Conservation (phyloP, 768 basidiomycete genomes). For the Suillus brevipes region DNA sequence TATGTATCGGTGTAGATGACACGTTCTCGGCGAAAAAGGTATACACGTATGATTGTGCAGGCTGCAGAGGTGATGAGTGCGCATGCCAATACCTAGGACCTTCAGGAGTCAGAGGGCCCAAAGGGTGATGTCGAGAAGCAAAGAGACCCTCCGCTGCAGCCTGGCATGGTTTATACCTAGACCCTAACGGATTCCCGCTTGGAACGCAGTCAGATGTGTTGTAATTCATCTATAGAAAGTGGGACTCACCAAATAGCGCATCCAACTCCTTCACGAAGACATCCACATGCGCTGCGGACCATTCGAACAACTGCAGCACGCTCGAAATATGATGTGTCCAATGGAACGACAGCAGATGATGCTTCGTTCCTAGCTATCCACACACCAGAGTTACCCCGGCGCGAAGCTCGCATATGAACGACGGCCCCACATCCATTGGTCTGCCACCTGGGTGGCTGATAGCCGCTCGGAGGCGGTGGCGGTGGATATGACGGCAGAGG, state of each 20-base stretch:
- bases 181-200: conserved; percentile 67
- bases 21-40: conserved; percentile 51
- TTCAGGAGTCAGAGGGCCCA: conserved; percentile 36
- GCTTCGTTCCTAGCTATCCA: conserved; percentile 62
- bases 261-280: conserved; percentile 65
- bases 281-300: conserved; percentile 60
- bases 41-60: conserved; percentile 34
- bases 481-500: conserved; percentile 37
- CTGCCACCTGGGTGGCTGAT: conserved; percentile 15
- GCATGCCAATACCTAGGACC: conserved; percentile 45
- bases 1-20: conserved; percentile 23
- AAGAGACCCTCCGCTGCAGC: conserved; percentile 51
- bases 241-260: conserved; percentile 56
- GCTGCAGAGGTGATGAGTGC: conserved; percentile 11
- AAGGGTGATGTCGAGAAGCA: conserved; percentile 21
- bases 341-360: conserved; percentile 49
- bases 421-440: conserved; percentile 66
- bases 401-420: conserved; percentile 55
- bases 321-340: conserved; percentile 63
- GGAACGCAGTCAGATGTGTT: conserved; percentile 14
- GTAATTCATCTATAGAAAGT: not conserved
- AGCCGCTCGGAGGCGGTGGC: conserved; percentile 21
- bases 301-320: conserved; percentile 47
- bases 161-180: conserved; percentile 59
- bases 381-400: conserved; percentile 49